Base-by-base conservation (phyloP, 192 early-diverging fungal genomes). In the Coemansia guatemalensis region DNA sequence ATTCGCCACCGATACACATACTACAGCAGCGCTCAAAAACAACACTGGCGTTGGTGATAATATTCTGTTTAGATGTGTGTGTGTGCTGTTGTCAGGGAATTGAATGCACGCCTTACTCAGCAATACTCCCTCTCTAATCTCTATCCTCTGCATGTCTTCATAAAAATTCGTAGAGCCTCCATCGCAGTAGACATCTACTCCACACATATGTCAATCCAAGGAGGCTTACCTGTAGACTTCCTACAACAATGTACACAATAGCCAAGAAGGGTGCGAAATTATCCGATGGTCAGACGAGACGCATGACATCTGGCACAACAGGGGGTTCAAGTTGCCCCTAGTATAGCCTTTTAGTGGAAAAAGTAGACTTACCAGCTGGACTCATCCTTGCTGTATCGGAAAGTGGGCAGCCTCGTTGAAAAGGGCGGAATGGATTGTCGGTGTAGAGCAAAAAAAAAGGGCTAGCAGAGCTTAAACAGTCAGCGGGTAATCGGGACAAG, bases 1-100 rank as follows among this genome's bases (percentile, higher is more conserved):
- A 81, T 75, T 60, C 73, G 68, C 78, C 78, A 81, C 69, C 78
- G 72, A n/a, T 81, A 81, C 32, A 81, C 78, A 39, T 75, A 75
- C 73, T 81, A 71, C 53, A 76, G 30, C 30, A 32, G 30, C 35
- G 12, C 14, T 24, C 23, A 63, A 22, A 22, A 11, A 26, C 27
- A n/a, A 32, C 55, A 32, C 30, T 2, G 5, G 50, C 2, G 21
- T 7, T 20, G 24, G 20, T 23, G 17, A 24, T 22, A 20, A 20
- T 17, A 22, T 24, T 3, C 18, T 21, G 2, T 17, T 48, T 21
- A 20, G 48, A 8, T 48, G 48, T 3, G 4, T 48, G 48, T 48
- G 14, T 48, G 5, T 48, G 14, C 8, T 48, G 39, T 41, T 41
- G 7, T 41, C 39, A 14, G 48, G 18, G 21, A 48, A 20, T 48